Evolutionary conservation across 257 asterid species (phyloP).

Genomic region (Solanum medicagineum): DNA sequence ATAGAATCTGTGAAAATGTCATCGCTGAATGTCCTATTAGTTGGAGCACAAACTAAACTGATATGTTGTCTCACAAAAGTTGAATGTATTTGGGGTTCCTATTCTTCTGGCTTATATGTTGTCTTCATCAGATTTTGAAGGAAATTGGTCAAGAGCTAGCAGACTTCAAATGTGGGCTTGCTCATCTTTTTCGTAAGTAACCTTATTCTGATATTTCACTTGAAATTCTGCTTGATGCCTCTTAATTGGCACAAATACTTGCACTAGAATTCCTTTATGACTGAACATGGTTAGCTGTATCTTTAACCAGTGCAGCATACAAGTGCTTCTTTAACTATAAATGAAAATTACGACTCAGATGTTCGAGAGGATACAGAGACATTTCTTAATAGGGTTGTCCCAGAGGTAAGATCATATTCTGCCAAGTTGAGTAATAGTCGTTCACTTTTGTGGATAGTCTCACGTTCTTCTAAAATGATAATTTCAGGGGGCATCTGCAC

Average conservation of each 20-base stretch:
- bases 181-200: conserved; percentile 76
- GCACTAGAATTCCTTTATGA: neutral
- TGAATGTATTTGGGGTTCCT: neutral
- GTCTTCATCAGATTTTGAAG: conserved; percentile 49
- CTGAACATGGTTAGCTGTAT: neutral
- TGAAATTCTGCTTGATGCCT: neutral
- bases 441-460: conserved; percentile 3
- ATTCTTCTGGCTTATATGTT: neutral
- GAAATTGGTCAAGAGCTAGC: conserved; percentile 81
- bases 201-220: neutral
- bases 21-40: neutral
- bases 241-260: neutral
- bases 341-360: conserved; percentile 92
- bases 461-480: conserved; percentile 7
- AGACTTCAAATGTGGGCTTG: conserved; percentile 82
- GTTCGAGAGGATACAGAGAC: conserved; percentile 90
- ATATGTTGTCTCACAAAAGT: neutral
- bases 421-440: neutral
- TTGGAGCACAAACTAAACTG: neutral
- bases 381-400: conserved; percentile 72
- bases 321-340: conserved; percentile 95
- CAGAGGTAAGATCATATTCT: conserved; percentile 53
- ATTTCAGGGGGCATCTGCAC: conserved; percentile 80
- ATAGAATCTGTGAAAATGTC: neutral
- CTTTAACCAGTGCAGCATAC: conserved; percentile 86